Base-by-base conservation (phyloP, 345 rosid species). In the Acer yangbiense region DNA sequence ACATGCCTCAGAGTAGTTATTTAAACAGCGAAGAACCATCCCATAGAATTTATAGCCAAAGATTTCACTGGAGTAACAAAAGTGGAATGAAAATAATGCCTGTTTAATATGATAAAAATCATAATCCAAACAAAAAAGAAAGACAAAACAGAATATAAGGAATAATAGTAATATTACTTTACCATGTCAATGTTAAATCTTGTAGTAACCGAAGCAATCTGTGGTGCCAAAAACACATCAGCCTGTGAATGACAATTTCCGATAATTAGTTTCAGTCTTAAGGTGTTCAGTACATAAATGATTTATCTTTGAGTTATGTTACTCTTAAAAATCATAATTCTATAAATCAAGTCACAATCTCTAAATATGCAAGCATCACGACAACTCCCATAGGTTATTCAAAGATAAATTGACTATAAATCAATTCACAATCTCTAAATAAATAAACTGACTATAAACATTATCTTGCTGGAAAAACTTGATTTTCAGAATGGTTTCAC, bases 161-260 rank as follows among this genome's bases (percentile, higher is more conserved):
- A 8, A 52, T n/a, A 54, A 46, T 23, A 55, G 39, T 35, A 35
- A 46, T 32, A 55, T 29, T 29, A 29, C 1, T 58, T 77, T 80
- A 90, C 91, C 90, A 90, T 78, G 69, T 84, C 86, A n/a, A 88
- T 77, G 13, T 86, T 79, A 68, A 84, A 87, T 79, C 81, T 78
- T 54, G 4, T 43, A 9, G 41, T 29, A 14, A 85, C 87, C 16
- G 64, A 67, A 50, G 86, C 88, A 71, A 90, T 84, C 73, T 90
- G 89, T 23, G 90, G 91, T 65, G 87, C 91, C 84, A 90, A 70
- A 76, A 88, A 90, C 44, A 88, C 89, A 80, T 90, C 93, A 67
- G 88, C 88, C 91, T 88, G 86, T 73, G 65, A 78, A 44, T 23
- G 41, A 67, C 46, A 73, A 41, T 35, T 35, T 35, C 13, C 48